These are phyloP conservation scores for Heimioporus sp. DNA, from an alignment of 768 basidiomycete genomes.

Conservation along the genomic window DNA sequence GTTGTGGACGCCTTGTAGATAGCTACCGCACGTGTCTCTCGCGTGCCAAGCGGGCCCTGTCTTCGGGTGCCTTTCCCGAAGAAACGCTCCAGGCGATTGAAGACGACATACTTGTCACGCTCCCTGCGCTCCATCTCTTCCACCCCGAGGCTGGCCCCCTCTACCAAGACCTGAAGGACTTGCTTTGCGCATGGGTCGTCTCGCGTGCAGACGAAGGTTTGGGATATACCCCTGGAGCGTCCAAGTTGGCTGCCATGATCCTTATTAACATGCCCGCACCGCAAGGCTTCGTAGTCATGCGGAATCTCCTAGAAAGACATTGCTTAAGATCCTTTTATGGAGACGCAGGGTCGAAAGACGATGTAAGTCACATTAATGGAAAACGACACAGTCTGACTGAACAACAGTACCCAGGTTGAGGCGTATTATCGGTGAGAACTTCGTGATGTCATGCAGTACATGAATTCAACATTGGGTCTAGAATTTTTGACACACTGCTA, in stretches of 20 bases:
- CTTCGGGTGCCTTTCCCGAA: conserved; percentile 63
- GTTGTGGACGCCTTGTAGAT: conserved; percentile 36
- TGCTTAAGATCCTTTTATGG: conserved; percentile 85
- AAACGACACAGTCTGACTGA: conserved; percentile 28
- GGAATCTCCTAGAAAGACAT: conserved; percentile 83
- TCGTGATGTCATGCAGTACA: background rate
- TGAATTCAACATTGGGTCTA: conserved; percentile 30
- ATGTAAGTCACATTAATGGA: conserved; percentile 51
- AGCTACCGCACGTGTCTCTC: conserved; percentile 68
- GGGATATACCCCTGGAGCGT: conserved; percentile 65
- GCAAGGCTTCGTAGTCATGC: conserved; percentile 78
- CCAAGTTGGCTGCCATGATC: conserved; percentile 83
- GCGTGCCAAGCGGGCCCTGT: conserved; percentile 69
- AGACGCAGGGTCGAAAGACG: conserved; percentile 64
- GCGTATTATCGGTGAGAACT: conserved; percentile 78
- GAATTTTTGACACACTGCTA: conserved; percentile 88
- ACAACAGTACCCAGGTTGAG: conserved; percentile 58
- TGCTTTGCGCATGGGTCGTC: conserved; percentile 87
- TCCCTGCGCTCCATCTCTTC: conserved; percentile 81
- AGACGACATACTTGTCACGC: conserved; percentile 67
- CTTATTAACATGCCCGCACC: conserved; percentile 76
- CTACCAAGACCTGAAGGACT: conserved; percentile 77
- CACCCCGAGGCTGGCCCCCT: conserved; percentile 73
- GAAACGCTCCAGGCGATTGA: conserved; percentile 65
- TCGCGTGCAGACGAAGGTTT: conserved; percentile 80